These are phyloP conservation scores for Fusarium falciforme DNA, from an alignment of 2,329 filamentous ascomycete genomes.

Conservation along the genomic window DNA sequence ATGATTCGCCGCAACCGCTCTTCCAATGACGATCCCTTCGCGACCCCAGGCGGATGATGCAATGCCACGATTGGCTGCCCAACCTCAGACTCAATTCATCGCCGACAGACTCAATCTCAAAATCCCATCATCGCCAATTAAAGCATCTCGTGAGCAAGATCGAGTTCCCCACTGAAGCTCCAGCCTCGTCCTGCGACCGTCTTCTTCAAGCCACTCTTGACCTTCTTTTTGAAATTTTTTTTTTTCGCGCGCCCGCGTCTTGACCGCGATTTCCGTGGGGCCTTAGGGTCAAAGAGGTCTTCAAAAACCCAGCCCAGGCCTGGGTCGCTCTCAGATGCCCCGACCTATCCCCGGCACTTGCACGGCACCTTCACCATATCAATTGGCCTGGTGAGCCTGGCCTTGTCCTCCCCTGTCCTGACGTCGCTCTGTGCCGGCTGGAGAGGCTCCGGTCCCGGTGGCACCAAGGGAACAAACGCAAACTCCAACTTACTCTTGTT, in stretches of 20 bases:
- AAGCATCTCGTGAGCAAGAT: conserved; percentile 18
- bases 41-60: conserved; percentile 40
- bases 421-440: neutral
- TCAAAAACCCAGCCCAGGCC: conserved; percentile 27
- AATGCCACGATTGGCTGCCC: conserved; percentile 41
- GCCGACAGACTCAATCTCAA: conserved; percentile 17
- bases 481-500: conserved; percentile 28
- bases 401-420: neutral
- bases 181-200: conserved; percentile 15
- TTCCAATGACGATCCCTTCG: conserved; percentile 41
- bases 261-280: conserved; percentile 38
- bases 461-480: conserved; percentile 9
- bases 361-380: conserved; percentile 1
- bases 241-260: conserved; percentile 3
- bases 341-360: conserved; percentile 1
- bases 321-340: conserved; percentile 21
- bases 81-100: conserved; percentile 30
- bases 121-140: conserved; percentile 31
- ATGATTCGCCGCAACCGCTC: conserved; percentile 34
- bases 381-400: conserved; percentile 2
- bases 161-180: conserved; percentile 10
- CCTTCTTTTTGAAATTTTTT: neutral
- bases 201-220: neutral
- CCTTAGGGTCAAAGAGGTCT: conserved; percentile 21
- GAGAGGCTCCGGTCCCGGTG: conserved; percentile 5